A percentile compares a stretch with the other conserved stretches of the same genome.
Evolutionary conservation across 1,139 yeast genomes (phyloP).

Genomic region (Pneumocystis oryctolagi): DNA sequence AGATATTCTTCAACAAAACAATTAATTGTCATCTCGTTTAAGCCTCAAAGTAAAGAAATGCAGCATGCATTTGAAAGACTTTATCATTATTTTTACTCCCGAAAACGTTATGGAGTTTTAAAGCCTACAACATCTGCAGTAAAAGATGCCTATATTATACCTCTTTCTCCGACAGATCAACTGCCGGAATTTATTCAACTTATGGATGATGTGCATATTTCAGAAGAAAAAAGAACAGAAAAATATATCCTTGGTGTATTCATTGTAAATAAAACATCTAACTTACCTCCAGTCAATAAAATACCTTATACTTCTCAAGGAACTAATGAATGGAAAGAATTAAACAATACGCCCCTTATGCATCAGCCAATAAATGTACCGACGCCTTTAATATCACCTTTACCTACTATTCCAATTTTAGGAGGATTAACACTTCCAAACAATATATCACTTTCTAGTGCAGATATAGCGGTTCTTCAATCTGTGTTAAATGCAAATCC

Average conservation of each 20-base stretch:
- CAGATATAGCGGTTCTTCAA: slow-evolving; percentile 19
- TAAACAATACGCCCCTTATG: not conserved
- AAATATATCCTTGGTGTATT: slow-evolving; percentile 33
- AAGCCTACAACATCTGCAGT: slow-evolving; percentile 35
- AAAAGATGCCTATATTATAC: slow-evolving; percentile 51
- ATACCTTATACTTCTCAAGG: not conserved
- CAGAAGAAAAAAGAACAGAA: slow-evolving; percentile 14
- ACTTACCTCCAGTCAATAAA: slow-evolving; percentile 19
- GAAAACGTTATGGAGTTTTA: slow-evolving; percentile 49
- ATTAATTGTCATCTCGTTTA: slow-evolving; percentile 36
- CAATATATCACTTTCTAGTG: slow-evolving; percentile 21
- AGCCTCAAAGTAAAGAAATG: slow-evolving; percentile 16
- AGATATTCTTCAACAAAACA: slow-evolving; percentile 37
- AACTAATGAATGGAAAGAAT: slow-evolving; percentile 1
- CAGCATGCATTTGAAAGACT: slow-evolving; percentile 32
- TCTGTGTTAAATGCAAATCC: slow-evolving; percentile 18
- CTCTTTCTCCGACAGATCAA: slow-evolving; percentile 25
- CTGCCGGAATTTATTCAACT: slow-evolving; percentile 21
- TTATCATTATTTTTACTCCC: slow-evolving; percentile 37
- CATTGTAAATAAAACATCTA: slow-evolving; percentile 30
- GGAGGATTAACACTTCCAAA: slow-evolving; percentile 19
- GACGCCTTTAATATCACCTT: not conserved
- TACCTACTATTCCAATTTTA: not conserved
- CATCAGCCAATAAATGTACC: not conserved
- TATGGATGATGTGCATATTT: slow-evolving; percentile 12